Percentiles rank a stretch among this genome's conserved stretches.
These are phyloP conservation scores for Chloris gayana DNA, from an alignment of 176 grass and related monocot genomes.

Conservation along the genomic window DNA sequence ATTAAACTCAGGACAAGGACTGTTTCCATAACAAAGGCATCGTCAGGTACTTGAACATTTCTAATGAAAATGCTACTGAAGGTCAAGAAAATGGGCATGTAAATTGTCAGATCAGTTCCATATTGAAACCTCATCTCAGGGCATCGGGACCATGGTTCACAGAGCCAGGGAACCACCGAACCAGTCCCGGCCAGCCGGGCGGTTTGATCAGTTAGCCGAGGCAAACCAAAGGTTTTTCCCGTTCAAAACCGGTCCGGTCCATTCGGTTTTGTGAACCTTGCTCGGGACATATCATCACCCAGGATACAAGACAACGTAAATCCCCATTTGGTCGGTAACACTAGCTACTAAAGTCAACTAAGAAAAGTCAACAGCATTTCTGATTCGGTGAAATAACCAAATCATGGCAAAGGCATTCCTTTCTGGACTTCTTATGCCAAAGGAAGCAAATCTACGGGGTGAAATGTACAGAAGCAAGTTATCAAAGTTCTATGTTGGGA, in stretches of 20 bases:
- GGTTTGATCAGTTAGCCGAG: too few relatives aligned
- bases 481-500: slow-evolving; percentile 42
- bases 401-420: slow-evolving; percentile 11
- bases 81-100: background rate
- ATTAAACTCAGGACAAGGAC: background rate
- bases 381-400: background rate
- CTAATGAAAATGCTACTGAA: too few relatives aligned
- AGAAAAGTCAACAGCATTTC: background rate
- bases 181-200: too few relatives aligned
- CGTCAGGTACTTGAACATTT: background rate
- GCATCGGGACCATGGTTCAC: too few relatives aligned
- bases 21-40: background rate
- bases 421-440: slow-evolving; percentile 12
- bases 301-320: background rate
- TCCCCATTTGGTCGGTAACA: background rate
- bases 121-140: background rate
- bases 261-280: too few relatives aligned
- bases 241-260: too few relatives aligned
- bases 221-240: too few relatives aligned
- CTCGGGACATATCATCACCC: background rate
- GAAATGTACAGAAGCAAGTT: background rate
- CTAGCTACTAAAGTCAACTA: background rate
- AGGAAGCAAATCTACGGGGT: background rate
- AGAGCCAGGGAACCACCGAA: too few relatives aligned
- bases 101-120: background rate